phyloP scores from a whole-genome alignment of 805 yeast species.

The Candida sanyiensis region DNA sequence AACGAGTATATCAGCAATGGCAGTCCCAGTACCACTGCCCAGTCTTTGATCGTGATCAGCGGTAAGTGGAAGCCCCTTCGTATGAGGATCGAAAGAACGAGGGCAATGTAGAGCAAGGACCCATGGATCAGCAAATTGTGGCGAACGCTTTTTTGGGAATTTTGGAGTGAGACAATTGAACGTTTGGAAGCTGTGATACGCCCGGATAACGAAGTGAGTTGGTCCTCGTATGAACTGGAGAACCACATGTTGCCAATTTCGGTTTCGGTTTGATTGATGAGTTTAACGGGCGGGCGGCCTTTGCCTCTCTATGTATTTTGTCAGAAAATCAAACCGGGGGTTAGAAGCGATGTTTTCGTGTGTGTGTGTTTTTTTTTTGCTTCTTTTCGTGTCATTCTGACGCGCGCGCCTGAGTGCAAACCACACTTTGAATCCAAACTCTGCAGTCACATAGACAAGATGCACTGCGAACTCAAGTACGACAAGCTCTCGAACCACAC shows the following conservation, averaged over 20 bases:
- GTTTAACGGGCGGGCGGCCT: not conserved
- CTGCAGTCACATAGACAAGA: too few relatives aligned
- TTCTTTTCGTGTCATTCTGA: too few relatives aligned
- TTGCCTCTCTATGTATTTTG: too few relatives aligned
- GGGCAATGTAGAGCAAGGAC: constrained; percentile 6
- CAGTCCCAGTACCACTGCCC: not conserved
- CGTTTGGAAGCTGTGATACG: constrained; percentile 30
- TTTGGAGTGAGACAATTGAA: constrained; percentile 18
- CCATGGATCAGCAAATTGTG: constrained; percentile 14
- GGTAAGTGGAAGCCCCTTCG: not conserved
- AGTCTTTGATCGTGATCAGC: not conserved
- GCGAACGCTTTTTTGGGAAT: constrained; percentile 6
- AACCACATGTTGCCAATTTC: constrained; percentile 2
- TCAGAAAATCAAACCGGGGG: too few relatives aligned
- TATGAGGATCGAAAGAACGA: not conserved
- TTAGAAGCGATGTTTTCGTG: not conserved
- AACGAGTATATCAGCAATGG: constrained; percentile 8
- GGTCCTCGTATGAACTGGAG: constrained; percentile 29
- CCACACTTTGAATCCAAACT: too few relatives aligned
- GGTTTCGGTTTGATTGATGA: not conserved
- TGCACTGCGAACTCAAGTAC: not conserved
- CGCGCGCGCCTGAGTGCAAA: too few relatives aligned
- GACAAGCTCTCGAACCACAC: not conserved
- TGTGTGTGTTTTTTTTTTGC: not conserved
- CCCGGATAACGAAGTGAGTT: constrained; percentile 33